Percentiles rank a stretch among this genome's conserved stretches.
Evolutionary conservation across 2,329 filamentous ascomycete species (phyloP).

Genomic region (Calonectria hongkongensis): DNA sequence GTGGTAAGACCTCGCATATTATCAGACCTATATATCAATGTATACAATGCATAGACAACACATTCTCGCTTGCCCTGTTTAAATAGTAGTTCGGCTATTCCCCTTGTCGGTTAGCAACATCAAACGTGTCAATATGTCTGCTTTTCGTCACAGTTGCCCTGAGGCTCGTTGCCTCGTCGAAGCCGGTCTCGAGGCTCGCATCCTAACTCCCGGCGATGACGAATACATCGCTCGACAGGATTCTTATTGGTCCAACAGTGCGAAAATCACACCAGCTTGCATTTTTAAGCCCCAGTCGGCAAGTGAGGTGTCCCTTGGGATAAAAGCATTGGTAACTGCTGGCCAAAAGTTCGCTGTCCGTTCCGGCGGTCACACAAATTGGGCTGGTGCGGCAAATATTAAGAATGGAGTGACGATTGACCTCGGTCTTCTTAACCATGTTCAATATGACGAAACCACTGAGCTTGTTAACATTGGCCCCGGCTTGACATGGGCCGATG

Average conservation of each 20-base stretch:
- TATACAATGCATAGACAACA: too few species aligned
- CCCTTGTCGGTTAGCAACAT: background rate
- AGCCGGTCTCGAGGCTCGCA: background rate
- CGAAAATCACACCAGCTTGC: background rate
- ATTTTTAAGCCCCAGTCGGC: background rate
- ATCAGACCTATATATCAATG: too few species aligned
- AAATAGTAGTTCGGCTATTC: background rate
- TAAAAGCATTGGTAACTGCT: background rate
- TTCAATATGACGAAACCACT: slow-evolving; percentile 47
- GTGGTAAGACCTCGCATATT: too few species aligned
- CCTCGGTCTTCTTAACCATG: slow-evolving; percentile 53
- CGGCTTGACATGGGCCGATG: slow-evolving; percentile 43
- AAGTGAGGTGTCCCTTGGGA: background rate
- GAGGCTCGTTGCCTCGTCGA: background rate
- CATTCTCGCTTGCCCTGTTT: too few species aligned
- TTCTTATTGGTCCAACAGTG: slow-evolving; percentile 8
- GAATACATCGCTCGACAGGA: background rate
- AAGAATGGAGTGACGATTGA: slow-evolving; percentile 55
- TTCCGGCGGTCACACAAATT: slow-evolving; percentile 58
- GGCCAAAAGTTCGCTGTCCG: slow-evolving; percentile 53
- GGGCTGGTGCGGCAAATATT: slow-evolving; percentile 53
- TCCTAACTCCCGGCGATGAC: background rate
- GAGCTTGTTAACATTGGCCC: slow-evolving; percentile 52
- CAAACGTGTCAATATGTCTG: background rate
- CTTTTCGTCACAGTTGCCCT: background rate